Evolutionary conservation across 495 filamentous ascomycete genomes (phyloP).

Genomic region (Penicillium canescens): DNA sequence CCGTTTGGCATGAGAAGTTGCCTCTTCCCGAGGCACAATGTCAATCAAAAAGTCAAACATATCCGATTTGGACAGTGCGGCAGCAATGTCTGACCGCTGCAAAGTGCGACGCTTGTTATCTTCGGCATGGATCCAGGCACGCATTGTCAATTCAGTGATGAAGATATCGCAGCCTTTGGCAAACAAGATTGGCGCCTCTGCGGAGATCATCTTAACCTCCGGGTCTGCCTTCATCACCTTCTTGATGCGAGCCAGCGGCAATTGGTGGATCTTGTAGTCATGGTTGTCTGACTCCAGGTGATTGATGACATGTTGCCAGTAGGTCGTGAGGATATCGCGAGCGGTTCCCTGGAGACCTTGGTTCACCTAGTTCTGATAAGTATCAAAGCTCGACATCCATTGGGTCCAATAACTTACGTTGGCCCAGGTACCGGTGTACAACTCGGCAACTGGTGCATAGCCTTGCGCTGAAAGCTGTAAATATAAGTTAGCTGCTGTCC

Average conservation of each 20-base stretch:
- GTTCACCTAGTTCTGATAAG: conserved; percentile 64
- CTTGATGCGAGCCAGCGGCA: conserved; percentile 95
- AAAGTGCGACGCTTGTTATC: conserved; percentile 97
- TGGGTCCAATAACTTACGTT: conserved; percentile 61
- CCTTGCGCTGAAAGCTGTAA: conserved; percentile 71
- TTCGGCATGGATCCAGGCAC: conserved; percentile 99
- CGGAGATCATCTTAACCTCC: conserved; percentile 99
- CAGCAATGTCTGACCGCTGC: conserved; percentile 94
- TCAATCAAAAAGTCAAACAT: conserved; percentile 99
- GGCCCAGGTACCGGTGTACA: conserved; percentile 92
- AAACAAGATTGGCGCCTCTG: conserved; percentile 95
- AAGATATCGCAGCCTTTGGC: conserved; percentile 99
- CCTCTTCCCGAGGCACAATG: conserved; percentile 95
- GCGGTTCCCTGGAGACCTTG: conserved; percentile 92
- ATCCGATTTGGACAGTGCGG: conserved; percentile 91
- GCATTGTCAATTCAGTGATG: conserved; percentile 98
- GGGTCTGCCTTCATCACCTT: conserved; percentile 99
- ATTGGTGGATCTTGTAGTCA: conserved; percentile 96
- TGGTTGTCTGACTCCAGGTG: conserved; percentile 93
- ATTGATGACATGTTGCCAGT: conserved; percentile 97
- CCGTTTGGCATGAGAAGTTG: conserved; percentile 78
- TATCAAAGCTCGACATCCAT: conserved; percentile 11
- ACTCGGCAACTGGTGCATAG: conserved; percentile 77
- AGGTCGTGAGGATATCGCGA: conserved; percentile 94
- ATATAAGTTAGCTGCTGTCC: conserved; percentile 11